Evolutionary conservation across 1,284 basidiomycete genomes (phyloP).

Genomic region (Cryptococcus sp.): DNA sequence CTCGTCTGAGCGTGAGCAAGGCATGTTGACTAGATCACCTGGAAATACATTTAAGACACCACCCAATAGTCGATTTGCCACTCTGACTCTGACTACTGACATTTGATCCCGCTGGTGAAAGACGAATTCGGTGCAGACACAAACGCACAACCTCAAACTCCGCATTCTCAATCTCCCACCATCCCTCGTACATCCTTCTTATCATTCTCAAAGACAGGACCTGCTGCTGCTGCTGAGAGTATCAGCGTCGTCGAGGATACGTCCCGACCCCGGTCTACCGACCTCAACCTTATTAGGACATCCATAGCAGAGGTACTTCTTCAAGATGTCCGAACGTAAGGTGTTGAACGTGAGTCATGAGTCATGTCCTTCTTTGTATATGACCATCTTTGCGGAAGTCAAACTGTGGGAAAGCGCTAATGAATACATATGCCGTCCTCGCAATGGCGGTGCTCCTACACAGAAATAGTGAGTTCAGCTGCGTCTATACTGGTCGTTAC

Average conservation of each 20-base stretch:
- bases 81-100: background rate
- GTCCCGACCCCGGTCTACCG: no score
- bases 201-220: background rate
- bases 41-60: no score
- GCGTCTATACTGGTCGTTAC: no score
- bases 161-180: background rate
- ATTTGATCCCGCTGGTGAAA: background rate
- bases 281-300: background rate
- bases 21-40: background rate
- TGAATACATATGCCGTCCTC: background rate
- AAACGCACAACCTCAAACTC: background rate
- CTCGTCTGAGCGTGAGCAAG: background rate
- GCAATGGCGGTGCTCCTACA: background rate
- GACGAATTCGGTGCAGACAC: background rate
- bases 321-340: slow-evolving; percentile 79
- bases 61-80: background rate
- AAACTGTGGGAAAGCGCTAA: background rate
- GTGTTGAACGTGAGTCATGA: slow-evolving; percentile 67
- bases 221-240: no score
- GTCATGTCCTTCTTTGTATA: slow-evolving; percentile 12
- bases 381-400: background rate
- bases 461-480: slow-evolving; percentile 34
- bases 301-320: background rate
- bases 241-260: no score
- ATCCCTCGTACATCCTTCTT: background rate